Base-by-base conservation (phyloP, 805 yeast genomes). In the Maudiozyma serrabonitensis region DNA sequence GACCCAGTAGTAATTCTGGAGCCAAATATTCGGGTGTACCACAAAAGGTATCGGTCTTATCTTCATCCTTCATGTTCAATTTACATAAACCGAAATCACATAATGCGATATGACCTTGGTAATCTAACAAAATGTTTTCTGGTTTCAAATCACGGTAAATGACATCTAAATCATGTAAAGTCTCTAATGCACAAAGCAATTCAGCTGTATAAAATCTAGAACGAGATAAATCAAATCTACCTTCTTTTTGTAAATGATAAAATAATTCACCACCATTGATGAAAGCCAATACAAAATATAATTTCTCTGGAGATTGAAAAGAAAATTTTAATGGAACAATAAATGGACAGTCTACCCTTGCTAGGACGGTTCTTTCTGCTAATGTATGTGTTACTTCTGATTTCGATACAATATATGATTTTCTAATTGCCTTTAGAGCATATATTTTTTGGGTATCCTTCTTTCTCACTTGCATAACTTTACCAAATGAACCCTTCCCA, bases 1-100 rank as follows among this genome's bases (percentile, higher is more conserved):
- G 89, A 45, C 95, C 93, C 58, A 89, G 72, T 45, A 93, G 72
- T 57, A 93, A 73, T 68, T 93, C 99, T 1, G 99, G 99, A 1
- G 98, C 96, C 56, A 93, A 74, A 67, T 93, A 93, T 68, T 93
- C 98, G 0, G 98, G 98, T 0, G 99, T 93, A 40, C 99, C 99
- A 69, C 99, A 93, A 66, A 93, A 93, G 0, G 99, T 93, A 59
- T 84, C 84, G 1, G 88, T 83, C 67, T 86, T 86, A 59, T 89
- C 96, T 52, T 86, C 84, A 58, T 83, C 80, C 56, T 82, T 80
- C 99, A 93, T 93, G 71, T 93, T 88, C 59, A 93, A 78, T 69
- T 93, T 93, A 72, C 98, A 93, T 42, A 93, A 75, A 6, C 99
- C 99, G 65, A 93, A 93, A 70, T 93, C 99, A 72, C 99, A 93